Conservation (phyloP, 2,329 filamentous ascomycete genomes). For the Pseudogymnoascus sp. region DNA sequence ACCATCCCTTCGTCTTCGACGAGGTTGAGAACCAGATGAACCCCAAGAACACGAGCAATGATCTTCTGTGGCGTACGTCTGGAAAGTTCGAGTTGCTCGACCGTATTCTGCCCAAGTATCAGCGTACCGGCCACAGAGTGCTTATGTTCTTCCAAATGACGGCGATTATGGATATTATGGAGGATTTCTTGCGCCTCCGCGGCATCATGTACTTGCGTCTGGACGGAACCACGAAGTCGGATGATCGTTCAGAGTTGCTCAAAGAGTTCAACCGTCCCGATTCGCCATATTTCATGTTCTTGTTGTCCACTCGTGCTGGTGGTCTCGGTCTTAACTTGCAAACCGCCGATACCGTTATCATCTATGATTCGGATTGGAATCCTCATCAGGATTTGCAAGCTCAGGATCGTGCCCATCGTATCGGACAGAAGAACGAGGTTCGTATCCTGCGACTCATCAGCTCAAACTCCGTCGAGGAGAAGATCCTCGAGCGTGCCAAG, state of each 20-base stretch:
- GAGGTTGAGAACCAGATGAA: slow-evolving; percentile 99
- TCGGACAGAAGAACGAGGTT: slow-evolving; percentile 98
- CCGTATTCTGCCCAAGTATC: slow-evolving; percentile 86
- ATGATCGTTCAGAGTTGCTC: slow-evolving; percentile 88
- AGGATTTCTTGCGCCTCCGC: slow-evolving; percentile 84
- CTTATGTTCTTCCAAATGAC: slow-evolving; percentile 99
- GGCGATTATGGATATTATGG: slow-evolving; percentile 99
- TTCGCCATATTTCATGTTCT: slow-evolving; percentile 94
- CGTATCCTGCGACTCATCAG: slow-evolving; percentile 92
- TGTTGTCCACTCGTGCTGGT: slow-evolving; percentile 97
- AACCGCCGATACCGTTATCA: slow-evolving; percentile 97
- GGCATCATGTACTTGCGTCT: slow-evolving; percentile 82
- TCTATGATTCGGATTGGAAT: slow-evolving; percentile 99
- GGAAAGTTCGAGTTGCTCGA: slow-evolving; percentile 97
- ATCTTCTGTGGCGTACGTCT: slow-evolving; percentile 87
- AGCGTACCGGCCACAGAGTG: slow-evolving; percentile 82
- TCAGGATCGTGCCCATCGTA: slow-evolving; percentile 99
- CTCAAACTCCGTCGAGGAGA: slow-evolving; percentile 95
- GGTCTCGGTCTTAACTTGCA: slow-evolving; percentile 95
- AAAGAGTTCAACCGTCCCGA: slow-evolving; percentile 81
- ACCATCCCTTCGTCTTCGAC: slow-evolving; percentile 97
- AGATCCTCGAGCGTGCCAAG: slow-evolving; percentile 92
- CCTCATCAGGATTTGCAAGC: slow-evolving; percentile 98
- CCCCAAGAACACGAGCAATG: slow-evolving; percentile 78
- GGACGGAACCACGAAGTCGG: slow-evolving; percentile 94